These are phyloP conservation scores for Pseudohalonectria lignicola DNA, from an alignment of 2,329 filamentous ascomycete species.

Conservation along the genomic window DNA sequence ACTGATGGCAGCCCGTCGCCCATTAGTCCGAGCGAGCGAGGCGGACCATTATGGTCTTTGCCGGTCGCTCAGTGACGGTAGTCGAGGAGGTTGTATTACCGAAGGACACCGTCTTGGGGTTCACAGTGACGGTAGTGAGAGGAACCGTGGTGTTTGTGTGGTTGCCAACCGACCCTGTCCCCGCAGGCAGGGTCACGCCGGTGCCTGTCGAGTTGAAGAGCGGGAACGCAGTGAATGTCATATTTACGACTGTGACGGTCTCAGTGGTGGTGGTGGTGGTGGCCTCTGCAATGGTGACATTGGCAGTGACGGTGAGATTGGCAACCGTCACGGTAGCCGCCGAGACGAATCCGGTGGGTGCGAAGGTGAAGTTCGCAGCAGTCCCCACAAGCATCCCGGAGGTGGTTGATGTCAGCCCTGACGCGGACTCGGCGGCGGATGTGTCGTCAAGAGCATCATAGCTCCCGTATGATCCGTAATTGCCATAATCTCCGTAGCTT, in stretches of 20 bases:
- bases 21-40: background rate
- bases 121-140: background rate
- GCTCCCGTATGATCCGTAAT: conserved; percentile 1
- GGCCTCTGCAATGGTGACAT: too few relatives aligned
- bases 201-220: background rate
- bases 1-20: background rate
- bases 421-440: too few relatives aligned
- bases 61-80: background rate
- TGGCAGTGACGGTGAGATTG: conserved; percentile 1
- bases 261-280: background rate
- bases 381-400: too few relatives aligned
- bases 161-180: too few relatives aligned
- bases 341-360: background rate
- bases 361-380: background rate
- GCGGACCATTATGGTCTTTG: background rate
- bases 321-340: background rate
- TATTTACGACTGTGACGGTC: background rate
- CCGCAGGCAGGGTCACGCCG: too few relatives aligned
- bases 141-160: too few relatives aligned
- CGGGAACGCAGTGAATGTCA: background rate
- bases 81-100: conserved; percentile 1
- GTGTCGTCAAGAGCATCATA: too few relatives aligned
- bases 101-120: conserved; percentile 1
- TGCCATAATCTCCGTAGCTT: conserved; percentile 1
- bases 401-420: too few relatives aligned